Evolutionary conservation across 176 grass and related monocot species (phyloP), one percentile per base, ranked within the genome.

Genomic region (Eleusine coracana): DNA sequence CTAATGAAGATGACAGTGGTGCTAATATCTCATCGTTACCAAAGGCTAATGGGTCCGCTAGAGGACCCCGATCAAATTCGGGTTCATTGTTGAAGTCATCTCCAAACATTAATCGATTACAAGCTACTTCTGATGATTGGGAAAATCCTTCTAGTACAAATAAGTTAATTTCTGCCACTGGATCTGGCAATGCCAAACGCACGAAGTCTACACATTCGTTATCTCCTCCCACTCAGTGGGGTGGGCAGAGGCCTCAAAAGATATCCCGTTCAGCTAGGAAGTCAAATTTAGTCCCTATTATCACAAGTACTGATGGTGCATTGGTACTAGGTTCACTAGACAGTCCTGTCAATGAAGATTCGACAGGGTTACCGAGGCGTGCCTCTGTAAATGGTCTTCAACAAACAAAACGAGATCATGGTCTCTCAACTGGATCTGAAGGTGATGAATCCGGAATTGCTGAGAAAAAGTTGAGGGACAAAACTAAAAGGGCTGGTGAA

Each of bases 201-300:
- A 70, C 92, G 0, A 89, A 91, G 70, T 80, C 83, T 55, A 83
- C 73, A 4, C 92, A 88, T 71, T 94, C 92, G 46, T 86, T 93
- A 80, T 92, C 95, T 59, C 90, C 90, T 81, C 88, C 95, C 11
- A 79, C 87, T 28, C 88, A 94, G 75, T 97, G 95, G 92, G 92
- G 74, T 90, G 88, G 87, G 42, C 94, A 97, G 63, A 97, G 95
- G 84, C 90, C 95, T 91, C 95, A 88, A 45, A 97, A 97, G 83
- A 91, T 93, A 79, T 94, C 91, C 20, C 95, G 95, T 66, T 85
- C 82, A 45, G 90, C 90, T 89, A 92, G 95, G 75, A 92, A 91
- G 80, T 97, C 95, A 80, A 97, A 92, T 88, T 86, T 92, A 82
- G 78, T 78, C 20, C 88, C 92, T 51, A 65, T 94, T 76, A 74